These are phyloP conservation scores for Radiomyces spectabilis DNA, from an alignment of 192 early-diverging fungal genomes.

Conservation along the genomic window DNA sequence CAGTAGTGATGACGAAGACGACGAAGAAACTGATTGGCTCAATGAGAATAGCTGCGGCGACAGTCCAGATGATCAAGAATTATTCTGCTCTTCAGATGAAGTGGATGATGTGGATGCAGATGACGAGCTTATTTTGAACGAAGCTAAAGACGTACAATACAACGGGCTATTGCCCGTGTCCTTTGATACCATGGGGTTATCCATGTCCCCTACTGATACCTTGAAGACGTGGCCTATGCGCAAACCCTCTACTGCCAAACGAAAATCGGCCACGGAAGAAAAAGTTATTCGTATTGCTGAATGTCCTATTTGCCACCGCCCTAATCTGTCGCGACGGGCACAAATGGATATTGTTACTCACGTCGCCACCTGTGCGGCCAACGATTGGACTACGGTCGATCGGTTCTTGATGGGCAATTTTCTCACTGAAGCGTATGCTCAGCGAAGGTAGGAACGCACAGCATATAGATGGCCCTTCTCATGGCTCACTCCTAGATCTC, in stretches of 20 bases:
- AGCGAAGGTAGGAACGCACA: conserved; percentile 68
- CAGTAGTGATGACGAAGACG: conserved; percentile 11
- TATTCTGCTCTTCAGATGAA: neutral
- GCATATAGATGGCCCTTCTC: no score
- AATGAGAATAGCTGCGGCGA: neutral
- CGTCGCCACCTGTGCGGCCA: conserved; percentile 64
- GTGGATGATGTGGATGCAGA: no score
- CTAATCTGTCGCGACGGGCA: conserved; percentile 33
- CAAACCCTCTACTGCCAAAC: no score
- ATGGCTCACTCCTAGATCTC: no score
- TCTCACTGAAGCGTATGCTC: conserved; percentile 66
- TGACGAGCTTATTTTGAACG: no score
- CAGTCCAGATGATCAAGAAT: neutral
- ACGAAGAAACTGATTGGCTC: neutral
- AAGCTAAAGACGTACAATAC: no score
- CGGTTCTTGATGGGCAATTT: conserved; percentile 71
- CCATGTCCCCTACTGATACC: no score
- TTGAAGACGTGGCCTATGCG: no score
- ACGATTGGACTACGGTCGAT: conserved; percentile 60
- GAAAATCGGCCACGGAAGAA: no score
- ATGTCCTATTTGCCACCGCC: conserved; percentile 65
- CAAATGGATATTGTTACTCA: conserved; percentile 75
- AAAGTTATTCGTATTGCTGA: conserved; percentile 53
- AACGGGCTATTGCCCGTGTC: no score
- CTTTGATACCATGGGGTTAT: no score